Percentiles rank a stretch among this genome's conserved stretches.
Conservation (phyloP, 176 grass and related monocot genomes). For the Poa pratensis region DNA sequence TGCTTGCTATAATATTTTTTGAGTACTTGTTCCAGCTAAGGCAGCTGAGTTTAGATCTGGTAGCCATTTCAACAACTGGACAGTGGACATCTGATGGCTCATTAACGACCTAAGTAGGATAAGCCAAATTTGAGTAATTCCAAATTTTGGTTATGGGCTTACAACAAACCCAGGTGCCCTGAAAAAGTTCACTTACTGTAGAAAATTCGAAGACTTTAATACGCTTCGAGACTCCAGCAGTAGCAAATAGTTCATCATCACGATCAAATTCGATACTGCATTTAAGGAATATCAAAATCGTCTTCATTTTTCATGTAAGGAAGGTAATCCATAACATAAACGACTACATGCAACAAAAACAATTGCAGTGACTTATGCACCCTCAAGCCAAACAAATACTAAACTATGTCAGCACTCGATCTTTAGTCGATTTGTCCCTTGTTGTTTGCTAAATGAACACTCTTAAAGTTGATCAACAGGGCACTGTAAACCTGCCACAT, state of each 20-base stretch:
- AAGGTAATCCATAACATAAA: neutral
- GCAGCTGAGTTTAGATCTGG: constrained; percentile 97
- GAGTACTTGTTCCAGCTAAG: constrained; percentile 99
- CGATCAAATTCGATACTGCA: constrained; percentile 98
- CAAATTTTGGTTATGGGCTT: neutral
- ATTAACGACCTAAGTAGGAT: constrained; percentile 78
- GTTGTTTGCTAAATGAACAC: neutral
- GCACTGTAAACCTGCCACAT: neutral
- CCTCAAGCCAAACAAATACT: neutral
- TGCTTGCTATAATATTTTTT: constrained; percentile 99
- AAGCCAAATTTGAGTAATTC: constrained; percentile 23
- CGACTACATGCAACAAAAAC: neutral
- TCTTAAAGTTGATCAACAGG: constrained; percentile 11
- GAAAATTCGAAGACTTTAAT: constrained; percentile 99
- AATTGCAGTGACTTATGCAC: constrained; percentile 26
- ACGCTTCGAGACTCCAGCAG: constrained; percentile 96
- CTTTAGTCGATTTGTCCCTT: neutral
- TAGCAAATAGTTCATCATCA: constrained; percentile 97
- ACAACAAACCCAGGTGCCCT: neutral
- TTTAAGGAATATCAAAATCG: constrained; percentile 41
- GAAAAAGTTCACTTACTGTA: constrained; percentile 59
- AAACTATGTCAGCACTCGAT: neutral
- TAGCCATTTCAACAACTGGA: constrained; percentile 96
- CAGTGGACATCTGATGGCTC: constrained; percentile 89
- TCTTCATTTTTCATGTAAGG: constrained; percentile 9